Base-by-base conservation (phyloP, 495 filamentous ascomycete genomes). In the Xylaria grammica region DNA sequence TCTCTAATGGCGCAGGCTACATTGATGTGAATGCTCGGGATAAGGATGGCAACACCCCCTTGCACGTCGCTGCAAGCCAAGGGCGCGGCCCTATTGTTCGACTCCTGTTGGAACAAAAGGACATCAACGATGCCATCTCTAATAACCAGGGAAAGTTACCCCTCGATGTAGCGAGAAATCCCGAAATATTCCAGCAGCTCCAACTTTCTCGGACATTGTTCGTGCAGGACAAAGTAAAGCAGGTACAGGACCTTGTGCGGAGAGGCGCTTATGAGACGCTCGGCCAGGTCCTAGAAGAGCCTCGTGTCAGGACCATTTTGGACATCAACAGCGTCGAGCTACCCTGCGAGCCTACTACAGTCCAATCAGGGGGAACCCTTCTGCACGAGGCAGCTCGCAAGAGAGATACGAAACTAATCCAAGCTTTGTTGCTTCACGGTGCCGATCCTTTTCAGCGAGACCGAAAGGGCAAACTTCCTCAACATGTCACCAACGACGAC, bases 401-500 rank as follows among this genome's bases (percentile, higher is more conserved):
- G 67, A 92, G 84, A 73, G 94, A 99, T 70, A 88, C 85, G 13
- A 87, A 88, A 53, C 82, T 99, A 17, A 94, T 97, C 55, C 90
- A 98, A 71, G 82, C 96, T 10, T 85, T 99, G 17, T 78, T 99
- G 42, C 86, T 97, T 50, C 96, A 99, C 72, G 96, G 95, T 2
- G 95, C 95, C n/a, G 95, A 99, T 78, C 95, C 95, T 1, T 99
- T 99, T 76, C 88, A 92, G 46, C 86, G 96, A 51, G 95, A 99
- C 75, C 91, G 92, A 63, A 95, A 91, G 78, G 96, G 95, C 8
- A 97, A 96, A 74, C 83, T 99, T 27, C 93, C 95, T 20, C 95
- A 99, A 75, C 94, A 98, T 77, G 89, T 97, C 20, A 99, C 95
- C 22, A 98, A 97, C 72, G 95, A 99, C 76, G 95, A 99, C 65